A percentile compares a stretch with the other conserved stretches of the same genome.
Conservation (phyloP, 495 filamentous ascomycete species). For the Cudoniella acicularis region DNA sequence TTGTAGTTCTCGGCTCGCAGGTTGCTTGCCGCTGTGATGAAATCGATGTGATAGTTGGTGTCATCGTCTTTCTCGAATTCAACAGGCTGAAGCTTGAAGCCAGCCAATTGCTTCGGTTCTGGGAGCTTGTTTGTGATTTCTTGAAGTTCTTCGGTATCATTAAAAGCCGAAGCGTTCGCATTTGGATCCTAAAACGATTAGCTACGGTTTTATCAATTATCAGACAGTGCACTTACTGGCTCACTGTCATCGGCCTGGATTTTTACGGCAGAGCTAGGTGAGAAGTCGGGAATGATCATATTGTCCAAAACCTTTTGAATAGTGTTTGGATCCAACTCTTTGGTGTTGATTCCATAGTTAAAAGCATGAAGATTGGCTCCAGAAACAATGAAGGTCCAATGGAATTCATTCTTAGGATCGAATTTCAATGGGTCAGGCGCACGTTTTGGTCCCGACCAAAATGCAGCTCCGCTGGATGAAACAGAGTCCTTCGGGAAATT, state of each 20-base stretch:
- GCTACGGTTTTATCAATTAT: no score
- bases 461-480: conserved; percentile 82
- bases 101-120: conserved; percentile 70
- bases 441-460: conserved; percentile 99
- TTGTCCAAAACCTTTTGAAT: conserved; percentile 77
- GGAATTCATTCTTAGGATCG: conserved; percentile 74
- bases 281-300: conserved; percentile 96
- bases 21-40: conserved; percentile 97
- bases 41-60: conserved; percentile 97
- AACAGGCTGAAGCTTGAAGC: conserved; percentile 83
- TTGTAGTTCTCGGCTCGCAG: conserved; percentile 96
- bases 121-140: conserved; percentile 67
- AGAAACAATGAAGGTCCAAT: conserved; percentile 81
- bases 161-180: conserved; percentile 45
- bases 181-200: conserved; percentile 66
- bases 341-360: conserved; percentile 94
- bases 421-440: conserved; percentile 91
- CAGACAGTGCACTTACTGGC: conserved; percentile 55
- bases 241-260: conserved; percentile 97
- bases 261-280: conserved; percentile 85
- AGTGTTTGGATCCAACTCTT: conserved; percentile 60
- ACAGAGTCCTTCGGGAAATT: conserved; percentile 95
- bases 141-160: conserved; percentile 70
- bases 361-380: conserved; percentile 93
- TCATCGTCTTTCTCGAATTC: conserved; percentile 99